phyloP scores from a whole-genome alignment of 2,329 filamentous ascomycete genomes.

The Colletotrichum navitas region DNA sequence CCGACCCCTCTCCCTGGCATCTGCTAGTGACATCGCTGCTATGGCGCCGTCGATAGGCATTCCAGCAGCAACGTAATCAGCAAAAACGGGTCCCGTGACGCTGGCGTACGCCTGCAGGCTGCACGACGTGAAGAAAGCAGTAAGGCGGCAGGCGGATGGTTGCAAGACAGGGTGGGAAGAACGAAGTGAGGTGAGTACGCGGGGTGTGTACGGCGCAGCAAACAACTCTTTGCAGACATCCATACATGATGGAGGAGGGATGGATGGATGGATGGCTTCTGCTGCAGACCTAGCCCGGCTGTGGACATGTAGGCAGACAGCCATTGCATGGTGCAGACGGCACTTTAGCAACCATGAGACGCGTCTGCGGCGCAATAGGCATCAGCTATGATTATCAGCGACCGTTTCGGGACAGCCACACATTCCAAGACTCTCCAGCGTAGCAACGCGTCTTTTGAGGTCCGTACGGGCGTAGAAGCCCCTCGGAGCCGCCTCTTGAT shows the following conservation, averaged over 20 bases:
- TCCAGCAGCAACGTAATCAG: slow-evolving; percentile 10
- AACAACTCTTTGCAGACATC: slow-evolving; percentile 14
- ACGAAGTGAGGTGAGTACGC: slow-evolving; percentile 21
- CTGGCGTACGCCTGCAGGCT: slow-evolving; percentile 31
- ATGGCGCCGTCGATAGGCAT: slow-evolving; percentile 16
- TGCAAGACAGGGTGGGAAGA: slow-evolving; percentile 26
- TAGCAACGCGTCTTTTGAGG: slow-evolving; percentile 30
- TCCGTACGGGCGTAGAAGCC: slow-evolving; percentile 14
- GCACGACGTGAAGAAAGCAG: slow-evolving; percentile 38
- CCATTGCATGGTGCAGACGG: slow-evolving; percentile 19
- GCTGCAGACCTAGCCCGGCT: slow-evolving; percentile 25
- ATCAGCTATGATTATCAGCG: background rate
- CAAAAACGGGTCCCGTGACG: slow-evolving; percentile 27
- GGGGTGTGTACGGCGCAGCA: slow-evolving; percentile 32
- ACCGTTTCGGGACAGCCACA: slow-evolving; percentile 32
- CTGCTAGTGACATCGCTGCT: background rate
- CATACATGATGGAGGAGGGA: background rate
- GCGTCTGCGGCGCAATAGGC: slow-evolving; percentile 30
- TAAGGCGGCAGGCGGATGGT: slow-evolving; percentile 41
- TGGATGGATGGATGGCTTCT: background rate
- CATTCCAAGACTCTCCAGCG: slow-evolving; percentile 36
- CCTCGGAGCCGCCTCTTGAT: slow-evolving; percentile 2
- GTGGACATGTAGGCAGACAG: slow-evolving; percentile 28
- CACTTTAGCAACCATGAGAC: slow-evolving; percentile 25
- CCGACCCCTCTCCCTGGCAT: slow-evolving; percentile 14